Evolutionary conservation across 257 asterid species (phyloP), one percentile per base, ranked within the genome.

Genomic region (Prunella vulgaris): DNA sequence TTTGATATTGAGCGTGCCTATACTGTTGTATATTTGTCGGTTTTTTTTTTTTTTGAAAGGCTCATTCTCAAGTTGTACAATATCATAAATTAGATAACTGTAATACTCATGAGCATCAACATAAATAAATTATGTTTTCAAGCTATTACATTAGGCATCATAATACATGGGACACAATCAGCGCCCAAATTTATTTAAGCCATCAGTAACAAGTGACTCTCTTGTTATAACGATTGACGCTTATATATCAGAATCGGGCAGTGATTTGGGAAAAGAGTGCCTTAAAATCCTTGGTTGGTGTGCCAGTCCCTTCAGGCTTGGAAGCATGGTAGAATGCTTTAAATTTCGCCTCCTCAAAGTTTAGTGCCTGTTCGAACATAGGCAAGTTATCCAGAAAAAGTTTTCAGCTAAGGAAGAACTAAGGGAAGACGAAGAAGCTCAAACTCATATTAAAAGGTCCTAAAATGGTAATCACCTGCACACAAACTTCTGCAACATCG

Each of bases 251-350:
- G 79, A 94, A 94, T 22, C 81, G 86, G 63, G 88, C 37, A 15
- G 87, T 72, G 78, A 89, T 72, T 69, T 84, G 90, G 58, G 95
- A 77, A 78, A 94, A 91, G 40, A 94, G 86, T 70, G 95, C 87
- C 87, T 91, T 86, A 74, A 94, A 94, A 77, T 89, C 99, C 63
- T 68, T 85, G 3, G 97, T 89, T 0, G 96, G 95, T 1, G 88
- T 72, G 70, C 97, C 92, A 4, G 85, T 53, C 66, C 97, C 97
- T 83, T 94, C 97, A 0, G 96, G 92, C 76, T 91, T 87, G 2
- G 97, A 91, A 18, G 97, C 95, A 60, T 91, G 80, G 75, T 94
- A 97, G 66, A 89, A 84, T 7, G 97, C 96, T 77, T 94, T 94
- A 37, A 81, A 82, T 72, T 87, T 89, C 0, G 90, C 90, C 79